Conservation (phyloP, 2,329 filamentous ascomycete species). For the Cordyceps pruinosa region DNA sequence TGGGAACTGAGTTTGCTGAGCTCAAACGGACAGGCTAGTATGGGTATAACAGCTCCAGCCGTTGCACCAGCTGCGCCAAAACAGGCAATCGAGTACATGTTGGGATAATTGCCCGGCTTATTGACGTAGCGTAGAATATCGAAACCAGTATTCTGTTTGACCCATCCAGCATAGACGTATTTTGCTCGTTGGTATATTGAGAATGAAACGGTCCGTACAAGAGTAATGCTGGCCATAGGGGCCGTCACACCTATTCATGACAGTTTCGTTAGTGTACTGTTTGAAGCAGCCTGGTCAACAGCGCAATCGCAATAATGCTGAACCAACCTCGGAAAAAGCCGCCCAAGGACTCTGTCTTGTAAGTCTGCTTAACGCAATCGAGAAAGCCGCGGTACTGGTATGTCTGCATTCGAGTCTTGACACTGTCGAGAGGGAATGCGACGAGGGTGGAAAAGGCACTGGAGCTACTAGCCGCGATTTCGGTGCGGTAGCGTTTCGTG, state of each 20-base stretch:
- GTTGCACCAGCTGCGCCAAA: slow-evolving; percentile 74
- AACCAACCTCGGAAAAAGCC: slow-evolving; percentile 74
- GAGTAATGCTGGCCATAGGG: slow-evolving; percentile 71
- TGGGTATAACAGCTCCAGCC: slow-evolving; percentile 71
- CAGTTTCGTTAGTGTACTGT: neutral
- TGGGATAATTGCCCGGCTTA: slow-evolving; percentile 63
- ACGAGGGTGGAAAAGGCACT: slow-evolving; percentile 71
- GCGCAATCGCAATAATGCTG: neutral
- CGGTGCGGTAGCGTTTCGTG: slow-evolving; percentile 71
- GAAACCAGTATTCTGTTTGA: slow-evolving; percentile 57
- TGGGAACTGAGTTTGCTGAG: slow-evolving; percentile 85
- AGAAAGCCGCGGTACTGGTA: slow-evolving; percentile 70
- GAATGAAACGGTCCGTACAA: slow-evolving; percentile 72
- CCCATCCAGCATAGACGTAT: slow-evolving; percentile 63
- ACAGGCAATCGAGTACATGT: slow-evolving; percentile 63
- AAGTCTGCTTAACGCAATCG: slow-evolving; percentile 70
- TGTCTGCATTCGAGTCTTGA: slow-evolving; percentile 85
- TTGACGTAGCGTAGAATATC: slow-evolving; percentile 71
- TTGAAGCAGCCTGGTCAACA: neutral
- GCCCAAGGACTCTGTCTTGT: slow-evolving; percentile 61
- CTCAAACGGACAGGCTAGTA: slow-evolving; percentile 81
- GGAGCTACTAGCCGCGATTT: slow-evolving; percentile 70
- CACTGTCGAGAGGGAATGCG: slow-evolving; percentile 82
- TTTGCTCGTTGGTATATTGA: slow-evolving; percentile 75
- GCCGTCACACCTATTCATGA: slow-evolving; percentile 58